phyloP scores from a whole-genome alignment of 768 basidiomycete genomes.

The Calocera cornea region DNA sequence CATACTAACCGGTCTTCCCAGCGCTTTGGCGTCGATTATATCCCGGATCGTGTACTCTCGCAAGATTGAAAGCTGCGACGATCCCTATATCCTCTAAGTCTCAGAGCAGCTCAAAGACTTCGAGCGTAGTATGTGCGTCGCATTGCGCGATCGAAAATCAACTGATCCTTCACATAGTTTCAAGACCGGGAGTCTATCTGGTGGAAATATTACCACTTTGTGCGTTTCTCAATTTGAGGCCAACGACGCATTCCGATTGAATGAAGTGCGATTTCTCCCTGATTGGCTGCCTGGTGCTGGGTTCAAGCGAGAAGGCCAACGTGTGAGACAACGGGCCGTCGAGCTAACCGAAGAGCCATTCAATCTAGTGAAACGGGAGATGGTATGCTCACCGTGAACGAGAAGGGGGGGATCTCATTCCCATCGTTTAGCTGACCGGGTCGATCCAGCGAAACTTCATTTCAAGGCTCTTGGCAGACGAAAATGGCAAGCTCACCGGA shows the following conservation, averaged over 20 bases:
- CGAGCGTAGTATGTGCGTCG: neutral
- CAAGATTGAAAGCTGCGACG: neutral
- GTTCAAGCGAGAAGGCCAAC: neutral
- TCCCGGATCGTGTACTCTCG: neutral
- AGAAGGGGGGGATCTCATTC: too few relatives aligned
- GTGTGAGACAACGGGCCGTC: neutral
- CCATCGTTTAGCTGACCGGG: neutral
- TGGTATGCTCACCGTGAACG: neutral
- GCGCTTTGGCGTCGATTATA: neutral
- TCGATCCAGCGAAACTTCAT: neutral
- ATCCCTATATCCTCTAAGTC: neutral
- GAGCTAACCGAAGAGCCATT: neutral
- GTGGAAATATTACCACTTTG: neutral
- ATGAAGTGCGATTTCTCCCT: neutral
- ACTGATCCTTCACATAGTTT: neutral
- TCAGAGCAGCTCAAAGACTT: neutral
- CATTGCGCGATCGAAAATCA: too few relatives aligned
- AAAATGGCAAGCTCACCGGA: neutral
- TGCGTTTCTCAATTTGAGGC: too few relatives aligned
- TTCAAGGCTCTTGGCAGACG: neutral
- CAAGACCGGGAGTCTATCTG: neutral
- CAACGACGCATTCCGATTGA: neutral
- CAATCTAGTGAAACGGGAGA: neutral
- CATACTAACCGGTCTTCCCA: neutral
- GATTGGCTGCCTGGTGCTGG: neutral